Evolutionary conservation across 148 eudicot genomes (phyloP).

Genomic region (Vaccinium vitisidaea): DNA sequence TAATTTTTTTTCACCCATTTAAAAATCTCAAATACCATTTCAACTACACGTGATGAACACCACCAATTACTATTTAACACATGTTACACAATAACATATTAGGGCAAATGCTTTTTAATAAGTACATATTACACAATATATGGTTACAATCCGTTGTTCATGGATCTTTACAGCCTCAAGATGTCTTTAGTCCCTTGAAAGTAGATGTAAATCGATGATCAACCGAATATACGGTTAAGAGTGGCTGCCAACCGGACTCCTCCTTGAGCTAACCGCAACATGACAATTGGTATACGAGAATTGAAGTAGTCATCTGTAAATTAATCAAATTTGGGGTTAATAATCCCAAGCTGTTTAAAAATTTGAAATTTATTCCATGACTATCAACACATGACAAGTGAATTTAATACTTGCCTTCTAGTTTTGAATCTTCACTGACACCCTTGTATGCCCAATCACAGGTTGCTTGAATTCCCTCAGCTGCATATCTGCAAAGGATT

Average conservation of each 20-base stretch:
- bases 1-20: not conserved
- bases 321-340: not conserved
- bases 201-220: not conserved
- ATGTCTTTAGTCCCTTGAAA: not conserved
- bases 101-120: not conserved
- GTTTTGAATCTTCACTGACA: conserved; percentile 49
- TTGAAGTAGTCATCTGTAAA: conserved; percentile 62
- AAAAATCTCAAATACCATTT: not conserved
- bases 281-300: conserved; percentile 46
- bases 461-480: conserved; percentile 63
- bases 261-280: conserved; percentile 59
- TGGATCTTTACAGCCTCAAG: not conserved
- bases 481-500: conserved; percentile 49
- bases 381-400: not conserved
- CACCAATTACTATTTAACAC: not conserved
- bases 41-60: not conserved
- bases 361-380: not conserved
- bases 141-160: not conserved
- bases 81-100: not conserved
- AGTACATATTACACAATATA: not conserved
- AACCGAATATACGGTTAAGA: conserved; percentile 53
- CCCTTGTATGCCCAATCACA: conserved; percentile 72
- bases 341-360: not conserved
- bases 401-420: conserved; percentile 36
- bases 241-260: conserved; percentile 63